Base-by-base conservation (phyloP, 306 rosid species). In the Vicia villosa region DNA sequence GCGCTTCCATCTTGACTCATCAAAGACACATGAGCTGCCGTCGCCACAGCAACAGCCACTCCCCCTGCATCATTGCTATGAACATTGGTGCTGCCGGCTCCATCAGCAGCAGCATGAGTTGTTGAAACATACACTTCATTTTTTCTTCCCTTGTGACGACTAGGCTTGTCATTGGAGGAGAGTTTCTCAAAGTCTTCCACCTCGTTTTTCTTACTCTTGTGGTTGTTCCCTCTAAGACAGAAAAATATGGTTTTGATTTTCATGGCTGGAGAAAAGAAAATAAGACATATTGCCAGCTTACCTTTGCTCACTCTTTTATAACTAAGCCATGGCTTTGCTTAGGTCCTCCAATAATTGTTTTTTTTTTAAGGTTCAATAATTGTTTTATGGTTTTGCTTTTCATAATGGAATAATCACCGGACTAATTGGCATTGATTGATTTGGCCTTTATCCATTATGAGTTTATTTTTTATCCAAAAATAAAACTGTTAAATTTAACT, bases 171-270 rank as follows among this genome's bases (percentile, higher is more conserved):
- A 60, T 72, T n/a, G 24, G 87, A 73, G 24, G 87, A 73, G 21
- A 49, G 28, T 69, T 68, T 77, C 69, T 74, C 81, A 19, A 76
- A 70, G 36, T 63, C 82, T 41, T 68, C 71, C 2, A 28, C 42
- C 49, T 67, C 57, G 12, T 50, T 82, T 61, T 75, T 83, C 70
- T 79, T 81, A 8, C 56, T 67, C 83, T 69, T 84, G 11, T 42
- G 37, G 56, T 50, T 47, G 2, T 42, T 22, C 24, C 58, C 41
- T 74, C 75, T 79, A 62, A 89, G 68, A 80, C 96, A 86, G 78
- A 83, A 89, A 40, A 89, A 86, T 5, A 79, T 54, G 77, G 26
- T 73, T 75, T 79, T 77, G 84, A 74, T 42, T 81, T 81, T 81
- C 96, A 86, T 89, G 41, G 11, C 55, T 74, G 50, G 34, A 16